Percentiles rank a stretch among this genome's conserved stretches.
Conservation (phyloP, 805 yeast species). For the Candida railenensis region DNA sequence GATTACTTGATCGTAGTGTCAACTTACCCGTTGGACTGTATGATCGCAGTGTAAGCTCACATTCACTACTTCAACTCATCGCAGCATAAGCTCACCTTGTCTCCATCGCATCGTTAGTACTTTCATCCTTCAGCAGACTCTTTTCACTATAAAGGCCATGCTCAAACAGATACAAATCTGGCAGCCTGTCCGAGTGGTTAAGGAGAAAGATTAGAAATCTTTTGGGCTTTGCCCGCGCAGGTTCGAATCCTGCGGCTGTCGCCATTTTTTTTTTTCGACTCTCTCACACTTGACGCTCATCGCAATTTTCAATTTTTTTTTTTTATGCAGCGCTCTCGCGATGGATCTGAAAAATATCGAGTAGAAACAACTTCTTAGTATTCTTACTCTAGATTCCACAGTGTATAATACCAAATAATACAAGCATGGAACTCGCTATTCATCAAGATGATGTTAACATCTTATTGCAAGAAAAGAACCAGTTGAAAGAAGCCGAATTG, state of each 20-base stretch:
- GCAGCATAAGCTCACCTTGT: no score
- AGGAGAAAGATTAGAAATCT: slow-evolving; percentile 59
- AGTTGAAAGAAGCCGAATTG: slow-evolving; percentile 56
- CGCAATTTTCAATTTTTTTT: slow-evolving; percentile 10
- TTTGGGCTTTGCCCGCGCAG: slow-evolving; percentile 66
- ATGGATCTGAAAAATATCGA: slow-evolving; percentile 1
- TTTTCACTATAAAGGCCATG: no score
- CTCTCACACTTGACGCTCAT: background rate
- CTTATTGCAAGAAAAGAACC: slow-evolving; percentile 70
- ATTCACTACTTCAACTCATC: no score
- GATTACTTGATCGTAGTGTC: no score
- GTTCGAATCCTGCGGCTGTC: slow-evolving; percentile 77
- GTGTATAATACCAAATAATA: background rate
- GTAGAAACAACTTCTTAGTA: background rate
- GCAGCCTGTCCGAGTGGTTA: slow-evolving; percentile 62
- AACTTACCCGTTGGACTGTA: no score
- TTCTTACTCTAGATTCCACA: slow-evolving; percentile 6
- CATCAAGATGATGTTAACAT: slow-evolving; percentile 73
- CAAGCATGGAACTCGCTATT: slow-evolving; percentile 67
- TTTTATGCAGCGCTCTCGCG: slow-evolving; percentile 4
- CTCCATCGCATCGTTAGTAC: no score
- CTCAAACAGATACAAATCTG: no score
- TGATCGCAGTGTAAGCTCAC: no score
- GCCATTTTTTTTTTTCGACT: slow-evolving; percentile 32
- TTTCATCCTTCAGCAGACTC: no score